phyloP scores from a whole-genome alignment of 1,139 yeast species.

The Zhuliangozyma blackwelliae region DNA sequence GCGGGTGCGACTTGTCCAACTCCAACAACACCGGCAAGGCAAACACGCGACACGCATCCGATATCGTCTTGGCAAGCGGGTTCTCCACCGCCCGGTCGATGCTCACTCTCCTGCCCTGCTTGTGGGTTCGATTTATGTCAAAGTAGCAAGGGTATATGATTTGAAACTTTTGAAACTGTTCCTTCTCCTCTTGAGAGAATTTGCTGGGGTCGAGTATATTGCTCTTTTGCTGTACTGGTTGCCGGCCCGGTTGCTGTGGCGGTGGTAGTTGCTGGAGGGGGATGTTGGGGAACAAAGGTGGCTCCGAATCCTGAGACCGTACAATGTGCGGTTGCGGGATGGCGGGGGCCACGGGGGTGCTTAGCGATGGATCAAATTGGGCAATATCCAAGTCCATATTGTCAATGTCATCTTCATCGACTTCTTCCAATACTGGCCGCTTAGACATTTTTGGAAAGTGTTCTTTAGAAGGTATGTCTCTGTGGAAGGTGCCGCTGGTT shows the following conservation, averaged over 20 bases:
- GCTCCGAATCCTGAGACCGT: conserved; percentile 56
- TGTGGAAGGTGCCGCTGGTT: too few species aligned
- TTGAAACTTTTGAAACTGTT: conserved; percentile 64
- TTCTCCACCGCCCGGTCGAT: conserved; percentile 66
- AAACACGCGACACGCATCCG: conserved; percentile 55
- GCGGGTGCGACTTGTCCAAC: conserved; percentile 88
- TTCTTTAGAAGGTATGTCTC: too few species aligned
- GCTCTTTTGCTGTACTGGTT: conserved; percentile 3
- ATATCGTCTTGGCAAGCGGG: conserved; percentile 80
- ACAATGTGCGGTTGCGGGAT: conserved; percentile 54
- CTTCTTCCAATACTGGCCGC: conserved; percentile 80
- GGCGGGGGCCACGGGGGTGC: conserved; percentile 66
- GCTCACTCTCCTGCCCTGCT: conserved; percentile 81
- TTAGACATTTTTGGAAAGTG: conserved; percentile 30
- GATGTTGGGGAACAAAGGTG: conserved; percentile 23
- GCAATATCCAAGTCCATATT: conserved; percentile 91
- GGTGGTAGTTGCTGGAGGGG: conserved; percentile 15
- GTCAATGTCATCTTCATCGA: conserved; percentile 85
- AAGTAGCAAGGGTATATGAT: conserved; percentile 88
- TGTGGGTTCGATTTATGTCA: conserved; percentile 70
- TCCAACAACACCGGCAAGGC: conserved; percentile 58
- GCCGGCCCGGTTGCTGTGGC: conserved; percentile 4
- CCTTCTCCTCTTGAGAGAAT: conserved; percentile 48
- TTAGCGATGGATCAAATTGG: conserved; percentile 74
- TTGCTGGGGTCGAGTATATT: conserved; percentile 33